Evolutionary conservation across 805 yeast genomes (phyloP).

Genomic region (Wickerhamiella slavikovae): DNA sequence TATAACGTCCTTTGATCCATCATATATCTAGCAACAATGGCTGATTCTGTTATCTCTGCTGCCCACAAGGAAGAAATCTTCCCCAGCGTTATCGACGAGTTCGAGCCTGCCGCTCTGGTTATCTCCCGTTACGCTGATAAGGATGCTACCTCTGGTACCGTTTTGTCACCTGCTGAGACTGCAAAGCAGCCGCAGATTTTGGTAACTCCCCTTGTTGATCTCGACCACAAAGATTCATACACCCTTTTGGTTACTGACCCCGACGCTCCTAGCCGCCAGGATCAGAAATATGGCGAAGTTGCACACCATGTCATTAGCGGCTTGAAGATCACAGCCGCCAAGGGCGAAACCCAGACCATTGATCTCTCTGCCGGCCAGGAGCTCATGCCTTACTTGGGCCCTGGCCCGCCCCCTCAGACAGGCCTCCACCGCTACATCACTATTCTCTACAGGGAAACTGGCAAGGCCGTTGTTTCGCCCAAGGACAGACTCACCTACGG

Average conservation of each 20-base stretch:
- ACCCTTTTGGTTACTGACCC: slow-evolving; percentile 77
- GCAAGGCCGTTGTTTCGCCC: slow-evolving; percentile 9
- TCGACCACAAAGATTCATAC: slow-evolving; percentile 29
- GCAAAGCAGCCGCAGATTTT: slow-evolving; percentile 47
- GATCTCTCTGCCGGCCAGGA: slow-evolving; percentile 22
- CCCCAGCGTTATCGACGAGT: slow-evolving; percentile 22
- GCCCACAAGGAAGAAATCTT: too few relatives aligned
- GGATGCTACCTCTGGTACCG: slow-evolving; percentile 67
- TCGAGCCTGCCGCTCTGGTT: slow-evolving; percentile 22
- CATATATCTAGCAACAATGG: too few relatives aligned
- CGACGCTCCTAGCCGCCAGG: slow-evolving; percentile 73
- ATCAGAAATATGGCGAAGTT: slow-evolving; percentile 75
- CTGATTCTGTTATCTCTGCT: too few relatives aligned
- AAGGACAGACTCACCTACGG: slow-evolving; percentile 66
- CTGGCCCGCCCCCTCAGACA: slow-evolving; percentile 77
- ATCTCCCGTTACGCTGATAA: slow-evolving; percentile 40
- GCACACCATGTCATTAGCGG: slow-evolving; percentile 46
- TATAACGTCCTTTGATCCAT: too few relatives aligned
- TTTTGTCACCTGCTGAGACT: slow-evolving; percentile 40
- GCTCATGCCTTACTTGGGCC: slow-evolving; percentile 47
- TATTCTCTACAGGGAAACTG: slow-evolving; percentile 48
- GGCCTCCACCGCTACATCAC: slow-evolving; percentile 79
- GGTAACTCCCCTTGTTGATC: slow-evolving; percentile 36
- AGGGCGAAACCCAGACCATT: slow-evolving; percentile 12
- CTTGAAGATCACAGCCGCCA: slow-evolving; percentile 15